These are phyloP conservation scores for Aspergillus sp. DNA, from an alignment of 2,329 filamentous ascomycete genomes.

Conservation along the genomic window DNA sequence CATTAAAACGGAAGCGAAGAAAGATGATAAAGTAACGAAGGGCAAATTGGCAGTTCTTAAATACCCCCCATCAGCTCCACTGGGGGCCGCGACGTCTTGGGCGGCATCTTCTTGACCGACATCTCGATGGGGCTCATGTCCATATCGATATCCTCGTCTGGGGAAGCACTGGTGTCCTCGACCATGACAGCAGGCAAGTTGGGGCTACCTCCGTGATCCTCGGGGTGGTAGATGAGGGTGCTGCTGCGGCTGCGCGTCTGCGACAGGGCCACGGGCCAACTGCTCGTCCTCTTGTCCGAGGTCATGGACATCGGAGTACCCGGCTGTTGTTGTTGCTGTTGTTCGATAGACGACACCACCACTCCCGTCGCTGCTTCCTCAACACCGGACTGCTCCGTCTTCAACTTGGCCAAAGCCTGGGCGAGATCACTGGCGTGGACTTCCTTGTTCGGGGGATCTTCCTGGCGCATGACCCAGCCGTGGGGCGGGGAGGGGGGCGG, in stretches of 20 bases:
- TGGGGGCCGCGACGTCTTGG: conserved; percentile 57
- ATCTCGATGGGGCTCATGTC: conserved; percentile 49
- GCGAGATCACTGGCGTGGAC: conserved; percentile 65
- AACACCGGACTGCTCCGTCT: conserved; percentile 28
- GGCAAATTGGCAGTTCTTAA: background rate
- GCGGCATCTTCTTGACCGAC: conserved; percentile 46
- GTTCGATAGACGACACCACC: too few relatives aligned
- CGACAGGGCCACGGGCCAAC: conserved; percentile 32
- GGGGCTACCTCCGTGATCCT: conserved; percentile 62
- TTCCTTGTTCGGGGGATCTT: conserved; percentile 66
- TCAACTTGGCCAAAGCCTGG: conserved; percentile 55
- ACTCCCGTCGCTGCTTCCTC: conserved; percentile 10
- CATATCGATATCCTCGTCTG: conserved; percentile 50
- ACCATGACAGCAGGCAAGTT: conserved; percentile 64
- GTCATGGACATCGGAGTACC: conserved; percentile 40
- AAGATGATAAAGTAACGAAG: background rate
- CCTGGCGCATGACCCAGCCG: conserved; percentile 64
- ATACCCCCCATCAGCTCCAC: conserved; percentile 56
- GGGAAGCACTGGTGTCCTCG: conserved; percentile 57
- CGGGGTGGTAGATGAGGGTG: conserved; percentile 64
- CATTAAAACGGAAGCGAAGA: background rate
- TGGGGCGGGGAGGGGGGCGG: conserved; percentile 65
- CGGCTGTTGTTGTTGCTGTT: conserved; percentile 14
- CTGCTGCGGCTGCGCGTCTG: conserved; percentile 53
- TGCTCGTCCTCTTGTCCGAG: conserved; percentile 34